Evolutionary conservation across 208 protist genomes (phyloP).

Genomic region (Trypanosoma lewisi): DNA sequence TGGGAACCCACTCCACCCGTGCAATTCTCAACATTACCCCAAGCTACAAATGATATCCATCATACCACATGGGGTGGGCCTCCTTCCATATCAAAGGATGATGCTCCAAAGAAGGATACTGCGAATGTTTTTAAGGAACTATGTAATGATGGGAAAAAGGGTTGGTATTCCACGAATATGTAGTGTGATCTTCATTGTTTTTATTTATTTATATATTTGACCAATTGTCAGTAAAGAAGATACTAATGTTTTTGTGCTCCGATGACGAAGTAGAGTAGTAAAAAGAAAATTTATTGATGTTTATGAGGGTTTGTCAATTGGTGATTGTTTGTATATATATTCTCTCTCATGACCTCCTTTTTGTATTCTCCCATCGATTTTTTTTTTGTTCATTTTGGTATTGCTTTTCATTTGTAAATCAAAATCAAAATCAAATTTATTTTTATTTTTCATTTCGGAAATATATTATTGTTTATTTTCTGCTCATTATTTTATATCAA

Average conservation of each 20-base stretch:
- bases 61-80: not conserved
- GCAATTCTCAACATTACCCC: not conserved
- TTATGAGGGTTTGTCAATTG: no score
- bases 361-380: no score
- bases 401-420: no score
- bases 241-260: not conserved
- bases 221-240: not conserved
- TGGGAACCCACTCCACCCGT: constrained; percentile 15
- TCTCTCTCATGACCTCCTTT: no score
- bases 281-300: no score
- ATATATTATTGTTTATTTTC: not conserved
- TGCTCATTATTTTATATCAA: constrained; percentile 1
- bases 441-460: not conserved
- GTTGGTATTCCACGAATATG: constrained; percentile 23
- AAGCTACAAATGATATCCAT: not conserved
- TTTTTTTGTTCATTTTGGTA: no score
- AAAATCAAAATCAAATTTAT: no score
- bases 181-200: constrained; percentile 21
- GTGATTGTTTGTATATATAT: no score
- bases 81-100: not conserved
- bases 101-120: constrained; percentile 16
- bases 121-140: constrained; percentile 53
- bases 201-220: not conserved
- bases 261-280: no score
- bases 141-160: constrained; percentile 32